phyloP scores from a whole-genome alignment of 495 filamentous ascomycete species.

The Penicillium cinerascens region DNA sequence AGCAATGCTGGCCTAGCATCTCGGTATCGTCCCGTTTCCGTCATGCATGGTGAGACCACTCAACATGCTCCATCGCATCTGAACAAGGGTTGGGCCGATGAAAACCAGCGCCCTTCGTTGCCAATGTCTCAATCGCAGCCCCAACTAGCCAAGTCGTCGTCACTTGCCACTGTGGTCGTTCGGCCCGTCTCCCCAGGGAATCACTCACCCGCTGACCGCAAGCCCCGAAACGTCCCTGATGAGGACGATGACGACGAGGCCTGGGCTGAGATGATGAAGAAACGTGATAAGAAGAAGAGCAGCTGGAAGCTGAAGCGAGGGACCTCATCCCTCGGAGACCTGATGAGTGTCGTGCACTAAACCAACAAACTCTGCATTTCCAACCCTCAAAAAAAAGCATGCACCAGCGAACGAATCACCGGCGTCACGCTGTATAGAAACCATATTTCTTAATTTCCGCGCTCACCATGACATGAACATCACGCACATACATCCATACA shows the following conservation, averaged over 20 bases:
- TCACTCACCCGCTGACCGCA: slow-evolving; percentile 25
- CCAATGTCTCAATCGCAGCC: slow-evolving; percentile 17
- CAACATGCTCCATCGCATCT: slow-evolving; percentile 50
- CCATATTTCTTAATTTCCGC: slow-evolving; percentile 4
- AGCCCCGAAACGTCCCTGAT: slow-evolving; percentile 25
- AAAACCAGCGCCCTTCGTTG: slow-evolving; percentile 33
- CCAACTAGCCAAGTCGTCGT: slow-evolving; percentile 29
- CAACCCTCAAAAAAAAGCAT: background rate
- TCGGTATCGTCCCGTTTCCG: slow-evolving; percentile 88
- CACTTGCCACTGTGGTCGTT: slow-evolving; percentile 35
- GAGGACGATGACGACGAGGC: slow-evolving; percentile 83
- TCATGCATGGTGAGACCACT: slow-evolving; percentile 33
- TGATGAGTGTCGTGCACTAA: slow-evolving; percentile 45
- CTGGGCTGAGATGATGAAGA: slow-evolving; percentile 84
- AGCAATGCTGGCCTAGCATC: slow-evolving; percentile 87
- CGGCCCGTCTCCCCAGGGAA: slow-evolving; percentile 32
- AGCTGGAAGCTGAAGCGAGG: slow-evolving; percentile 68
- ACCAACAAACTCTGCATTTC: background rate
- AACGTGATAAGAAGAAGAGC: slow-evolving; percentile 74
- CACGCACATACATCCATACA: slow-evolving; percentile 23
- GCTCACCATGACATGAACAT: slow-evolving; percentile 14
- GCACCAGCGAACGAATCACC: background rate
- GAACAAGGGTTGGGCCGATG: slow-evolving; percentile 47
- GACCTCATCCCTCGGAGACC: slow-evolving; percentile 37
- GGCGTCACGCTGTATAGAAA: slow-evolving; percentile 13